Evolutionary conservation across 2,329 filamentous ascomycete genomes (phyloP), one percentile per base, ranked within the genome.

Genomic region (Fusarium sp.): DNA sequence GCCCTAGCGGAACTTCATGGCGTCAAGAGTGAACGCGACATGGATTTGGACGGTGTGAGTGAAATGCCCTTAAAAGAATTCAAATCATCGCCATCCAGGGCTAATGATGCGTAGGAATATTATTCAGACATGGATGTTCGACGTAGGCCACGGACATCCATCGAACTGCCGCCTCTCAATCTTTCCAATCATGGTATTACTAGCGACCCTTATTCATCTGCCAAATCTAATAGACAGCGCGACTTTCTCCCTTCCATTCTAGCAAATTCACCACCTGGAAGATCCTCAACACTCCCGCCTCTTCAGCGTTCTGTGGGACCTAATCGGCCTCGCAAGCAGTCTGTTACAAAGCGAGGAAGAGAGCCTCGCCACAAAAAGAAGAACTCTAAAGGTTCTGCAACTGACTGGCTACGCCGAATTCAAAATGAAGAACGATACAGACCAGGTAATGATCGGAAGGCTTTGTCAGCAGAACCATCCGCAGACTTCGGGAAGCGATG

Each of bases 231-330:
- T 71, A 88, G 90, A 74, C 91, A 89, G 64, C 89, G 93, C 78
- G 93, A 95, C 76, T 86, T 96, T 56, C 88, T 97, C 12, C 94
- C 95, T 4, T 97, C 94, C 2, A 93, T 96, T 64, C 84, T 97
- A 41, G 89, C 90, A 58, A 91, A 91, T 68, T 97, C 95, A 15
- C 95, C 95, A 2, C 93, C 94, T 12, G 94, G 92, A 61, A 92
- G 95, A 71, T 97, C 95, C 20, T 95, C 95, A 3, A 97, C 95
- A 2, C 87, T 97, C 30, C 95, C 95, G 33, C 94, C 95, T 7
- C 88, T 95, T 56, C 93, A 96, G 75, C 89, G 93, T 66, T 88
- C 91, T 45, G 85, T 93, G 42, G 93, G 92, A 44, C 87, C 90
- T 28, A 91, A 88, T 61, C 88, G 95, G 62, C 91, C 94, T 45